Conservation (phyloP, 768 basidiomycete species). For the Clitopilus passeckerianus region DNA sequence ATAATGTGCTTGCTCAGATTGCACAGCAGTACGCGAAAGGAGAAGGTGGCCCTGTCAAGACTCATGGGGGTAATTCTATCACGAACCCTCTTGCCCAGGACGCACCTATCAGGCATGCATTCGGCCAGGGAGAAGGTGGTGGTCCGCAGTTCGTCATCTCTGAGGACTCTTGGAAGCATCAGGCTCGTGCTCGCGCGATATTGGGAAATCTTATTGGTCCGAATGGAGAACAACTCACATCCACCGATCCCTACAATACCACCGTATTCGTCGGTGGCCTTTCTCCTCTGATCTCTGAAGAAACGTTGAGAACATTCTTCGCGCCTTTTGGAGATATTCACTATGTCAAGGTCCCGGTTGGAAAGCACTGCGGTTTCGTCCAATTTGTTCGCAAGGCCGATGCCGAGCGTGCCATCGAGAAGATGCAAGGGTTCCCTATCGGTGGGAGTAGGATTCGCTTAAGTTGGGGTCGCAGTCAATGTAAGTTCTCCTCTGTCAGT, state of each 20-base stretch:
- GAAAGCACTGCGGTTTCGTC: slow-evolving; percentile 94
- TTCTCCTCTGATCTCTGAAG: slow-evolving; percentile 85
- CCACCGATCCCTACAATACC: slow-evolving; percentile 93
- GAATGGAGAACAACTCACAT: slow-evolving; percentile 81
- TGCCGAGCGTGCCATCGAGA: slow-evolving; percentile 89
- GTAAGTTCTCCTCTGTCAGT: slow-evolving; percentile 34
- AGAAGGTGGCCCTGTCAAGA: slow-evolving; percentile 23
- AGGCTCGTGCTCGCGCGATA: slow-evolving; percentile 78
- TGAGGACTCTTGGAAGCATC: slow-evolving; percentile 83
- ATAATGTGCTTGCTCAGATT: slow-evolving; percentile 41
- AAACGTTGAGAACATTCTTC: slow-evolving; percentile 87
- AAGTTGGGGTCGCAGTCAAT: slow-evolving; percentile 93
- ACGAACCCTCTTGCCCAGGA: slow-evolving; percentile 39
- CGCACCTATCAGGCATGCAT: slow-evolving; percentile 24
- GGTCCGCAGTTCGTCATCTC: slow-evolving; percentile 53
- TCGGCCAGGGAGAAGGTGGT: slow-evolving; percentile 27
- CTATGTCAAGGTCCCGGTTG: slow-evolving; percentile 95
- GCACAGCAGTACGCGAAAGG: slow-evolving; percentile 42
- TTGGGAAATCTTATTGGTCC: slow-evolving; percentile 81
- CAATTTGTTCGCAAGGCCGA: slow-evolving; percentile 91
- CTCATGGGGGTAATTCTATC: slow-evolving; percentile 21
- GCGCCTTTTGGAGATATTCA: slow-evolving; percentile 91
- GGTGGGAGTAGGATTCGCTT: slow-evolving; percentile 88
- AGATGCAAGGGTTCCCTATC: slow-evolving; percentile 95
- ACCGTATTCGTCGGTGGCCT: slow-evolving; percentile 94